Evolutionary conservation across 345 rosid genomes (phyloP), one percentile per base, ranked within the genome.

Genomic region (Eucalyptus curtisii): DNA sequence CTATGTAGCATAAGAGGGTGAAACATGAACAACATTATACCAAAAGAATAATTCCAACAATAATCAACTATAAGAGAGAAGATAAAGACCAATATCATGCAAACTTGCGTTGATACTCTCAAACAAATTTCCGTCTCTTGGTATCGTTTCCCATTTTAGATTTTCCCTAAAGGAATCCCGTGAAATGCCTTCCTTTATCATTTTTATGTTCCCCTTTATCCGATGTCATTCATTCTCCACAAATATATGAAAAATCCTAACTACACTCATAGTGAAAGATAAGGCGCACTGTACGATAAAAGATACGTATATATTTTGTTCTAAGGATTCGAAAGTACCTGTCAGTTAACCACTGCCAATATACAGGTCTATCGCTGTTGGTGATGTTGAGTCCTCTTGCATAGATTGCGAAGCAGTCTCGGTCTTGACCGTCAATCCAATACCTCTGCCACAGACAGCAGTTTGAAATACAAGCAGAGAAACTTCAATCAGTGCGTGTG

Each of bases 401-500:
- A 40, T 55, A 22, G 68, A 86, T 42, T 86, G 49, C 49, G 33
- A 55, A 86, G n/a, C 68, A 86, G 47, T 40, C 49, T 1, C 3
- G 16, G 0, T 1, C 68, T 1, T 5, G 20, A 1, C 0, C 0
- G 3, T 20, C 17, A 42, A 24, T 8, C 68, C 31, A 33, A 31
- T 22, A 52, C 45, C 16, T 31, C 87, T 86, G 68, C 87, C 79
- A 31, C 79, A 4, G 1, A 66, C 79, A 66, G 40, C 40, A 5
- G 4, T 66, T 66, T 31, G 40, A 66, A 66, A 15, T 66, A 8
- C 5, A 11, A 66, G 42, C 20, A 15, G 42, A 7, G 40, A 31
- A 66, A 66, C 79, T 7, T 31, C 22, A 14, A 64, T 7, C 37
- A 1, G 76, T 15, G 76, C 19, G 8, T 25, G n/a, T 59, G 15